A percentile compares a stretch with the other conserved stretches of the same genome.
These are phyloP conservation scores for Entelexis paramagnoliae DNA, from an alignment of 1,139 yeast genomes.

Conservation along the genomic window DNA sequence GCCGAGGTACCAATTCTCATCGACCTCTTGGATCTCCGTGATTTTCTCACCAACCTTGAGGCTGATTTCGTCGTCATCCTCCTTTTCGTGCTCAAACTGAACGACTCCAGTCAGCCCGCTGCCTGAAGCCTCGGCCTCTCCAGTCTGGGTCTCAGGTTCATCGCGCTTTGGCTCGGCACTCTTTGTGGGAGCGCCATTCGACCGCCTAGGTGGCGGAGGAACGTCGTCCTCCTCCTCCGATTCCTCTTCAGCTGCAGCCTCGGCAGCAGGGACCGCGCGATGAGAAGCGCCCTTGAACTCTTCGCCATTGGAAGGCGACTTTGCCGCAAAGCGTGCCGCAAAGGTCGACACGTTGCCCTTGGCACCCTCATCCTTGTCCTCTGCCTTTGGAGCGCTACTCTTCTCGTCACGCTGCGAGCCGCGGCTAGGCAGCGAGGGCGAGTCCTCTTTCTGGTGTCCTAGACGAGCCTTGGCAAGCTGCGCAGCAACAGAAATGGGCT, in stretches of 20 bases:
- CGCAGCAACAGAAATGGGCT: conserved; percentile 20
- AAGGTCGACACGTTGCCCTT: conserved; percentile 21
- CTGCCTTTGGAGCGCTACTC: conserved; percentile 7
- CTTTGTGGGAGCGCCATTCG: background rate
- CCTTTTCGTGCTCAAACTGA: conserved; percentile 46
- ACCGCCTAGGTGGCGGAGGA: conserved; percentile 19
- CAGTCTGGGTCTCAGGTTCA: conserved; percentile 9
- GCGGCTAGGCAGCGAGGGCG: conserved; percentile 2
- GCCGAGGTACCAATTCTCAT: conserved; percentile 81
- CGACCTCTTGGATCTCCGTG: conserved; percentile 55
- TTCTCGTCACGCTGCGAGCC: conserved; percentile 12
- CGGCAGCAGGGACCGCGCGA: conserved; percentile 4
- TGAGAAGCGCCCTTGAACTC: background rate
- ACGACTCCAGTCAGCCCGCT: conserved; percentile 43
- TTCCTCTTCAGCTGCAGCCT: conserved; percentile 11
- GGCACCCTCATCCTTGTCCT: conserved; percentile 4
- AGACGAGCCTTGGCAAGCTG: conserved; percentile 20
- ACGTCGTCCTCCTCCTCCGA: conserved; percentile 12
- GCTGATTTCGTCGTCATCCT: conserved; percentile 64
- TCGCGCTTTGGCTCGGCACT: background rate
- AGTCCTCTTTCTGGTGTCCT: background rate
- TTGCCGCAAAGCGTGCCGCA: conserved; percentile 23
- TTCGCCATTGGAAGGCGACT: background rate
- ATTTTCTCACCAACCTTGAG: conserved; percentile 57
- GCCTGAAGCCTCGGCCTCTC: background rate